Evolutionary conservation across 2,329 filamentous ascomycete genomes (phyloP).

Genomic region (Paraphaeosphaeria minitans): DNA sequence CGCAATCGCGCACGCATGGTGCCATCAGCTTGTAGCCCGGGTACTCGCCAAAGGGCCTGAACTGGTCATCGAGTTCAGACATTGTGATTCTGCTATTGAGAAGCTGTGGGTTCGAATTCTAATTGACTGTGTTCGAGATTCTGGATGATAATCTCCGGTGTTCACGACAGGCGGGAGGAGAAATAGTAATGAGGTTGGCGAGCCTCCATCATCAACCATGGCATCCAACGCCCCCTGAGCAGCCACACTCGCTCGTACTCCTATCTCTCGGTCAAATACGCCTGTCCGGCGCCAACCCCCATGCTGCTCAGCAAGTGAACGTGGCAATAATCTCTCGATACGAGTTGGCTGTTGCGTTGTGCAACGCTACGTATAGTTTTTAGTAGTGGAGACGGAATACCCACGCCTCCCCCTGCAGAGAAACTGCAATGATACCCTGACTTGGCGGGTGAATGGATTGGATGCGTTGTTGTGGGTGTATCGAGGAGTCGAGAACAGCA

Average conservation of each 20-base stretch:
- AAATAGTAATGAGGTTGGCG: neutral
- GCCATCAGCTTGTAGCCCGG: conserved; percentile 18
- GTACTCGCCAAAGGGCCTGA: conserved; percentile 17
- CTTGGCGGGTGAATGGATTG: conserved; percentile 1
- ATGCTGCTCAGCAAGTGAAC: neutral
- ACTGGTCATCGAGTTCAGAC: conserved; percentile 13
- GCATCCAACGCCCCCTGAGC: conserved; percentile 1
- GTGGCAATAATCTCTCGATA: conserved; percentile 4
- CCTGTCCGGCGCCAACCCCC: neutral
- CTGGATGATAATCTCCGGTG: neutral
- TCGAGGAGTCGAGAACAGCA: neutral
- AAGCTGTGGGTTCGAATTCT: neutral
- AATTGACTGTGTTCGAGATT: neutral
- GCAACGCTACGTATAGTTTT: neutral
- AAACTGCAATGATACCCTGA: neutral
- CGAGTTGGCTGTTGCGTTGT: neutral
- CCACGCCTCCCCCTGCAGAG: neutral
- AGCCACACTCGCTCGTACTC: neutral
- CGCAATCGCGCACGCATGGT: conserved; percentile 20
- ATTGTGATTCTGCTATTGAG: conserved; percentile 7
- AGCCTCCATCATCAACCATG: neutral
- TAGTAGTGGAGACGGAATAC: neutral
- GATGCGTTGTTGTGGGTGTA: neutral
- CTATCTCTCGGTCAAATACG: neutral
- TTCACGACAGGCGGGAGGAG: neutral